Conservation (phyloP, 192 early-diverging fungal species). For the Entomortierella beljakovae region DNA sequence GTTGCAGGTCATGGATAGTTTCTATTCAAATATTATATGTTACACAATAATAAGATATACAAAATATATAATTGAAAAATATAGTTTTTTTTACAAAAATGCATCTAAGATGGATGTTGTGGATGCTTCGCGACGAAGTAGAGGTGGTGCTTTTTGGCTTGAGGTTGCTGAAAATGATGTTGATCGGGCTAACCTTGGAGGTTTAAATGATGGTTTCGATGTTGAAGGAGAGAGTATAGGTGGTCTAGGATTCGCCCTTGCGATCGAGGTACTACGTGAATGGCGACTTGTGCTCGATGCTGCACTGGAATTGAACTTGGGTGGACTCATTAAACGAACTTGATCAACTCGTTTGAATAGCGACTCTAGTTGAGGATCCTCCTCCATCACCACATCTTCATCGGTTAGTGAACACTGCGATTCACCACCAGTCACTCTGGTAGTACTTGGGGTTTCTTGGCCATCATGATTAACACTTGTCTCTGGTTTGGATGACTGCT, state of each 20-base stretch:
- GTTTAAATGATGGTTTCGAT: not conserved
- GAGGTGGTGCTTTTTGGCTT: not conserved
- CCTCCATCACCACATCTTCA: not conserved
- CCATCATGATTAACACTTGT: too few relatives aligned
- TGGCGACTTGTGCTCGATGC: not conserved
- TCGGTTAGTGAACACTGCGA: too few relatives aligned
- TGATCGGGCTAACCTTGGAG: not conserved
- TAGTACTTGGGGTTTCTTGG: too few relatives aligned
- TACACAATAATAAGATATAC: too few relatives aligned
- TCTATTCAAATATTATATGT: too few relatives aligned
- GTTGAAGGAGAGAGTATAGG: not conserved
- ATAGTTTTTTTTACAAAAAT: not conserved
- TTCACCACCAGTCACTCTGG: too few relatives aligned
- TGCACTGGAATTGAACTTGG: not conserved
- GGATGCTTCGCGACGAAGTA: constrained; percentile 15
- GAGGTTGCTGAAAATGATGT: not conserved
- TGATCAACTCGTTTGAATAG: not conserved
- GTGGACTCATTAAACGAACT: not conserved
- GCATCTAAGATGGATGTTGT: constrained; percentile 8
- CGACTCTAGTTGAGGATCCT: not conserved
- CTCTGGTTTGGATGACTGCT: too few relatives aligned
- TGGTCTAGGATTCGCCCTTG: not conserved
- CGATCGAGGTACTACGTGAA: not conserved
- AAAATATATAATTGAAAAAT: too few relatives aligned
- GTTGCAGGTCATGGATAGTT: too few relatives aligned